A percentile compares a stretch with the other conserved stretches of the same genome.
Evolutionary conservation across 257 asterid species (phyloP).

Genomic region (Nicotiana tabacum): DNA sequence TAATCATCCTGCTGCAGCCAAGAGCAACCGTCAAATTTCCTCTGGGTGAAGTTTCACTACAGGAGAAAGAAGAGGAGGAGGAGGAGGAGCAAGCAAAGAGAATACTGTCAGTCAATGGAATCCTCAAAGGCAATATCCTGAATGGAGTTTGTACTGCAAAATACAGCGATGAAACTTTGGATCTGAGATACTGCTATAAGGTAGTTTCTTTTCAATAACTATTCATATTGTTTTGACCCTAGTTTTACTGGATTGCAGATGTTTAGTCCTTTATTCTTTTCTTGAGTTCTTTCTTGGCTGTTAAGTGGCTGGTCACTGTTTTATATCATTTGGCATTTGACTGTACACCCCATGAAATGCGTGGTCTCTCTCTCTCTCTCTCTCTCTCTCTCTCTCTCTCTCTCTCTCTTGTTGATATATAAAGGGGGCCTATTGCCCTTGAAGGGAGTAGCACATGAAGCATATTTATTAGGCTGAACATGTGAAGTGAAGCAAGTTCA

Average conservation of each 20-base stretch:
- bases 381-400: neutral
- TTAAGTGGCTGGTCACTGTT: neutral
- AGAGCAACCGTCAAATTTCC: slow-evolving; percentile 78
- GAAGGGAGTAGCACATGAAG: neutral
- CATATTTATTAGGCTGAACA: neutral
- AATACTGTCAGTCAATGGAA: slow-evolving; percentile 54
- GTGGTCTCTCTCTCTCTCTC: neutral
- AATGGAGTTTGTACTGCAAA: slow-evolving; percentile 75
- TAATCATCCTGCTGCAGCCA: slow-evolving; percentile 46
- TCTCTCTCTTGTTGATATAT: neutral
- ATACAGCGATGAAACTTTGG: slow-evolving; percentile 61
- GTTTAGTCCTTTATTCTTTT: neutral
- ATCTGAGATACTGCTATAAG: slow-evolving; percentile 72
- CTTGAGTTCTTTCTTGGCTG: slow-evolving; percentile 3
- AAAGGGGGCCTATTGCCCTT: slow-evolving; percentile 5
- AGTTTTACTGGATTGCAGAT: neutral
- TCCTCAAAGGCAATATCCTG: slow-evolving; percentile 44
- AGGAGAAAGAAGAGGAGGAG: slow-evolving; percentile 66
- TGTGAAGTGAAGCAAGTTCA: neutral
- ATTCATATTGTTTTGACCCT: neutral
- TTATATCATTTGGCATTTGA: neutral
- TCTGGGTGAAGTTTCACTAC: slow-evolving; percentile 70
- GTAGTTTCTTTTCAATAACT: slow-evolving; percentile 28
- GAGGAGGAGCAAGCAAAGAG: slow-evolving; percentile 60
- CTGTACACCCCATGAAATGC: neutral